Conservation (phyloP, 371 early-diverging fungal species). For the Mortierella sp. region DNA sequence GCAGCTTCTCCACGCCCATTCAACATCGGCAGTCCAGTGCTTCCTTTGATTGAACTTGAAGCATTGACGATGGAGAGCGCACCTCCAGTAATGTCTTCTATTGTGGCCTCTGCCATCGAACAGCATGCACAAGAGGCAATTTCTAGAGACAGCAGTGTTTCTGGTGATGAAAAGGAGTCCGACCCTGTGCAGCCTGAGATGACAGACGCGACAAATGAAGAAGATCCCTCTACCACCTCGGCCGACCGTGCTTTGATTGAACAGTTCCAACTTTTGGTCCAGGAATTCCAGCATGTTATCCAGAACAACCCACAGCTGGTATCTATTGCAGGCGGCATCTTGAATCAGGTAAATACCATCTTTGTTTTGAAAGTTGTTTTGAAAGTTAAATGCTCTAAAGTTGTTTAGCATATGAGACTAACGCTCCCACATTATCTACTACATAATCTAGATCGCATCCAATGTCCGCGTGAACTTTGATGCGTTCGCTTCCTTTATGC, state of each 20-base stretch:
- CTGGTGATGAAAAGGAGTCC: too few species aligned
- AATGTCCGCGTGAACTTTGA: conserved; percentile 49
- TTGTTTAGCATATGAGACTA: too few species aligned
- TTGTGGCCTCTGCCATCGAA: conserved; percentile 11
- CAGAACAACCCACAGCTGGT: conserved; percentile 49
- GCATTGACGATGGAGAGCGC: neutral
- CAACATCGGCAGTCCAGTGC: conserved; percentile 12
- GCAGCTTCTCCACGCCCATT: neutral
- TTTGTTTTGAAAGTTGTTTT: too few species aligned
- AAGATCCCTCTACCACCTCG: conserved; percentile 18
- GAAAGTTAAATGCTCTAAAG: too few species aligned
- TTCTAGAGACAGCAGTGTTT: too few species aligned
- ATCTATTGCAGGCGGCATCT: conserved; percentile 27
- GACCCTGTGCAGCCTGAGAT: conserved; percentile 17
- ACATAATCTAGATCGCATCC: conserved; percentile 33
- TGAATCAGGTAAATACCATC: conserved; percentile 31
- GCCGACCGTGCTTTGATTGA: conserved; percentile 32
- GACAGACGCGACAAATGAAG: neutral
- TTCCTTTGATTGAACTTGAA: conserved; percentile 12
- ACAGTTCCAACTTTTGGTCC: conserved; percentile 44
- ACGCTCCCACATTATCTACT: too few species aligned
- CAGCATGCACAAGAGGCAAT: conserved; percentile 20
- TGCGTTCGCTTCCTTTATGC: conserved; percentile 27
- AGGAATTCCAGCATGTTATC: conserved; percentile 49
- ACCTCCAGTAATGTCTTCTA: conserved; percentile 34